These are phyloP conservation scores for Globisporangium splendens DNA, from an alignment of 352 stramenopile species.

Conservation along the genomic window DNA sequence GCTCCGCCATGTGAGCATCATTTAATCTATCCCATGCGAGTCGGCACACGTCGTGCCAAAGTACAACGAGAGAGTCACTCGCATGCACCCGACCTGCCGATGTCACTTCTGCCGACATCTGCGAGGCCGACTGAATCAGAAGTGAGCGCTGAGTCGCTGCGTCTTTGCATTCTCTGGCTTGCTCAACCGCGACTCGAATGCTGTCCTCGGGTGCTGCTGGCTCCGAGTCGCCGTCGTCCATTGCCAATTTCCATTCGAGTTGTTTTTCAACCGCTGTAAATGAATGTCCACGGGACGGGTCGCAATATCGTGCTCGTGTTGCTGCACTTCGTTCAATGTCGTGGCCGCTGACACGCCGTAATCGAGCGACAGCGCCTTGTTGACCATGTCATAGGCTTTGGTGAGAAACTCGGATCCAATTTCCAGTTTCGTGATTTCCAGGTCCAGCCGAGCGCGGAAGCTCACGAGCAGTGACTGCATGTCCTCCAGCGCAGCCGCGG, in stretches of 20 bases:
- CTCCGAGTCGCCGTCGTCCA: conserved; percentile 28
- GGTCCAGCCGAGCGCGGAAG: conserved; percentile 73
- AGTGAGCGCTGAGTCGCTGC: background rate
- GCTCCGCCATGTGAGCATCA: conserved; percentile 25
- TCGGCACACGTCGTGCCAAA: conserved; percentile 44
- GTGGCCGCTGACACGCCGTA: conserved; percentile 34
- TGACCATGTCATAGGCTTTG: conserved; percentile 69
- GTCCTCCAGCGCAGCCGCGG: conserved; percentile 62
- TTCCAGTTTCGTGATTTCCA: conserved; percentile 87
- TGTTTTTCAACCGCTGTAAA: conserved; percentile 60
- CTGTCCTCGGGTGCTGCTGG: conserved; percentile 25
- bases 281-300: conserved; percentile 60
- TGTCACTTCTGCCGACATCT: background rate
- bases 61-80: conserved; percentile 29
- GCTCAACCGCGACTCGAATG: conserved; percentile 63
- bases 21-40: conserved; percentile 44
- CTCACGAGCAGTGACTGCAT: conserved; percentile 75
- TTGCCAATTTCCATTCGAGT: conserved; percentile 59
- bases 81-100: background rate
- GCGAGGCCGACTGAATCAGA: background rate
- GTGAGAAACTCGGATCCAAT: conserved; percentile 76
- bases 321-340: conserved; percentile 25
- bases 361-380: conserved; percentile 60
- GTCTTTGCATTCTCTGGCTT: conserved; percentile 69
- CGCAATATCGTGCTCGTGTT: conserved; percentile 30